Conservation (phyloP, 1,284 basidiomycete species). For the Cutaneotrichosporon sp. region DNA sequence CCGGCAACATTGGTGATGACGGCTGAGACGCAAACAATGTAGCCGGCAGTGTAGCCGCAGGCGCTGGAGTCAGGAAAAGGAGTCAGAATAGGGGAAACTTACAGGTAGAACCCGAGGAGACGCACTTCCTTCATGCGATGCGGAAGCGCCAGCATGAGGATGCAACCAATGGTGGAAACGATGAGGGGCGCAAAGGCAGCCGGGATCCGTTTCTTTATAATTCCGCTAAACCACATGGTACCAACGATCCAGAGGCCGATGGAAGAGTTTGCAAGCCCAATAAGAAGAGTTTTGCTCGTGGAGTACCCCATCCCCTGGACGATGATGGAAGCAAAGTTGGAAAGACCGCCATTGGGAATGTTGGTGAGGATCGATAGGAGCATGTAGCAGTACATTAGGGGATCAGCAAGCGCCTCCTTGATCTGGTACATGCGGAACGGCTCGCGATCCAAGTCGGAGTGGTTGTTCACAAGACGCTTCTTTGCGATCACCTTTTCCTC, state of each 20-base stretch:
- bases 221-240: slow-evolving; percentile 17
- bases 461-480: slow-evolving; percentile 27
- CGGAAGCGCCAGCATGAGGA: slow-evolving; percentile 5
- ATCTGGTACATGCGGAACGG: slow-evolving; percentile 29
- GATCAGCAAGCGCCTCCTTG: slow-evolving; percentile 25
- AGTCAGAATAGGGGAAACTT: no score
- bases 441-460: slow-evolving; percentile 37
- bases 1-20: slow-evolving; percentile 17
- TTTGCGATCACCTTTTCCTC: slow-evolving; percentile 29
- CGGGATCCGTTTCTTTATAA: slow-evolving; percentile 11
- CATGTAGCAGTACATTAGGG: not conserved
- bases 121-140: not conserved
- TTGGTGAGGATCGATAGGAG: slow-evolving; percentile 7
- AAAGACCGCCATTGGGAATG: not conserved
- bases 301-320: slow-evolving; percentile 21
- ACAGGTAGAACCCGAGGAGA: slow-evolving; percentile 10
- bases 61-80: not conserved
- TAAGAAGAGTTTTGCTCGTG: slow-evolving; percentile 12
- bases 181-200: no score
- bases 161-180: slow-evolving; percentile 8
- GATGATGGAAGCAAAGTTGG: slow-evolving; percentile 22
- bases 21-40: not conserved
- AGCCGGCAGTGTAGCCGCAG: not conserved
- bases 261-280: slow-evolving; percentile 16
- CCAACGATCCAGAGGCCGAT: slow-evolving; percentile 15